These are phyloP conservation scores for Furcasterigmium furcatum DNA, from an alignment of 2,329 filamentous ascomycete genomes.

Conservation along the genomic window DNA sequence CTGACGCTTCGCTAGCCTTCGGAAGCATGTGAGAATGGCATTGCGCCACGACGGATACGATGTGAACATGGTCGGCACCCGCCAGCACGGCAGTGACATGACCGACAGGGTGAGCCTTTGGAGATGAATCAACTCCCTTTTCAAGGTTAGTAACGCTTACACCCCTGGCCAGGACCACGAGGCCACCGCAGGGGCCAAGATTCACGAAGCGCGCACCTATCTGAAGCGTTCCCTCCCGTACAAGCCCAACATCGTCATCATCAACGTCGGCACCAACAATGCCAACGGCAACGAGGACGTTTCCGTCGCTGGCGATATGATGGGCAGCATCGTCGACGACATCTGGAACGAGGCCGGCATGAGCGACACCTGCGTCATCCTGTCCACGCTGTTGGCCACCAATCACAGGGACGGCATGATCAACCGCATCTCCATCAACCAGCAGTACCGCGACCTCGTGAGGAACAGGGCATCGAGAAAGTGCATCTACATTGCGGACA, in stretches of 20 bases:
- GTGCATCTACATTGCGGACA: background rate
- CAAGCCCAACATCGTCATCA: slow-evolving; percentile 6
- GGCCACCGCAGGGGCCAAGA: slow-evolving; percentile 1
- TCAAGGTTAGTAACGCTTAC: too few relatives aligned
- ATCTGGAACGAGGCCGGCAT: background rate
- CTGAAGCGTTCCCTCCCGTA: background rate
- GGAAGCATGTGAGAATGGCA: too few relatives aligned
- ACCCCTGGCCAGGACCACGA: background rate
- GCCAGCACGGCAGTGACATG: slow-evolving; percentile 13
- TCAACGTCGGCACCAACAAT: slow-evolving; percentile 5
- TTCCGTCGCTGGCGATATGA: background rate
- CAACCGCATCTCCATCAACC: background rate
- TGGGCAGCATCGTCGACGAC: background rate
- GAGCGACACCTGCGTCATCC: background rate
- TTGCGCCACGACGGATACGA: background rate
- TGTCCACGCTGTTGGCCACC: background rate
- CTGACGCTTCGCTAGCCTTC: too few relatives aligned
- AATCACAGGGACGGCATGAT: background rate
- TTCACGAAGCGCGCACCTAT: background rate
- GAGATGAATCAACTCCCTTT: too few relatives aligned
- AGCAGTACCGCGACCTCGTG: background rate
- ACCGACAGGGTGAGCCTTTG: slow-evolving; percentile 19
- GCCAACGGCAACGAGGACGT: too few relatives aligned
- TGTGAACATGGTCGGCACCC: slow-evolving; percentile 22
- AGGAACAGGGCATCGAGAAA: background rate